Base-by-base conservation (phyloP, 2,329 filamentous ascomycete genomes). In the Aspergillus glaucus region DNA sequence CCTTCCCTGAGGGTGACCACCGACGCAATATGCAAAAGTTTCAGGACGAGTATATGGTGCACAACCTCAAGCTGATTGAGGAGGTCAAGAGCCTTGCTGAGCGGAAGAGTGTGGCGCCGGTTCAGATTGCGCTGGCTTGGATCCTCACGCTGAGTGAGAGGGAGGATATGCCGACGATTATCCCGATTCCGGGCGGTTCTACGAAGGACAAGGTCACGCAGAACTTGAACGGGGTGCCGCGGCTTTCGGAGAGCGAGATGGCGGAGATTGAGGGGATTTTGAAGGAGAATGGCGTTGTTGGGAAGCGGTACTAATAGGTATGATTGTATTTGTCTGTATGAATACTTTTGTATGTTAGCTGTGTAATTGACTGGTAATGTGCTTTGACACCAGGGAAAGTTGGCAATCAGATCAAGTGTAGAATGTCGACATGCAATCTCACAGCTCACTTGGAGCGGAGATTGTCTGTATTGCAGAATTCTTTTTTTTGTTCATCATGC, bases 181-280 rank as follows among this genome's bases (percentile, higher is more conserved):
- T 67, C 40, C 68, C 66, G 6, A 67, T 68, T 36, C 64, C 65
- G 6, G 67, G 66, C 21, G 61, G 62, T 30, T 68, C 64, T n/a
- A 66, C 66, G n/a, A 56, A 50, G 12, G 60, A 64, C 46, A 68
- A 65, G 56, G 60, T 68, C 24, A 59, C 57, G 28, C 64, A 70
- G 55, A 70, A 69, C 39, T 53, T 60, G 55, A 39, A 58, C 15
- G 61, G 60, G 8, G 55, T 63, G 3, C 57, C 63, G 40, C 47
- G 53, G 32, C 53, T 72, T 7, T 60, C 58, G 2, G 63, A 67
- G 37, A 58, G 60, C 14, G 68, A 73, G 45, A 55, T 80, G 64
- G 72, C 73, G 41, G 75, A 77, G 57, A 70, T 82, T 46, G 73
- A 76, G 37, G 67, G 70, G 15, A 72, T 82, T 49, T 52, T 80